Base-by-base conservation (phyloP, 306 rosid genomes). In the Abrus precatorius region DNA sequence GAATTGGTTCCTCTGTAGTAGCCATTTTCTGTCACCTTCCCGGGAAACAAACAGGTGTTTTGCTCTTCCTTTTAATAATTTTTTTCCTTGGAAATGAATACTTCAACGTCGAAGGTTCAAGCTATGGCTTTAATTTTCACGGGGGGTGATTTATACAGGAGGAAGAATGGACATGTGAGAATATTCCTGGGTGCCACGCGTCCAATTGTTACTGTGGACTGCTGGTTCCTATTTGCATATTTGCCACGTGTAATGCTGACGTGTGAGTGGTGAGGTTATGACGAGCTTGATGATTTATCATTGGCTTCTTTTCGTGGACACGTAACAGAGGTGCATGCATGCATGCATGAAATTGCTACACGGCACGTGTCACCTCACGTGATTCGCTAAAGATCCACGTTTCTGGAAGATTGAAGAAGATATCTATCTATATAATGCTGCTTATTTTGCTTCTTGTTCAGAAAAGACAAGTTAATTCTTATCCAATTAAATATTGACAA, bases 1-100 rank as follows among this genome's bases (percentile, higher is more conserved):
- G 91, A 64, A 95, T 90, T 9, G 95, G 94, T 74, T 90, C 92
- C 5, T 91, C 92, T 0, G 73, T 38, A 1, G 83, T 2, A 34
- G 66, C 84, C 91, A 76, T 89, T 70, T 56, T 78, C 76, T 72
- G 47, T 69, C 62, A 54, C 80, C 1, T 36, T 36, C 40, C 4
- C 3, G 2, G 40, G 40, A 36, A 20, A 20, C 76, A 80, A 67
- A 80, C 36, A 73, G 64, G 14, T 11, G 2, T 54, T 5, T 56
- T 66, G 12, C n/a, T 52, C 44, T 64, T n/a, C 36, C 44, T 55
- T 6, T 41, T n/a, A 0, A 3, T 12, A 9, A 4, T 52, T n/a
- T 54, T 28, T 52, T 62, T 54, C 54, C 44, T 52, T 20, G 3
- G 1, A 30, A 61, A 45, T 50, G 20, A 69, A 13, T 30, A 2